Conservation (phyloP, 2,329 filamentous ascomycete genomes). For the Blastomyces gilchristii region DNA sequence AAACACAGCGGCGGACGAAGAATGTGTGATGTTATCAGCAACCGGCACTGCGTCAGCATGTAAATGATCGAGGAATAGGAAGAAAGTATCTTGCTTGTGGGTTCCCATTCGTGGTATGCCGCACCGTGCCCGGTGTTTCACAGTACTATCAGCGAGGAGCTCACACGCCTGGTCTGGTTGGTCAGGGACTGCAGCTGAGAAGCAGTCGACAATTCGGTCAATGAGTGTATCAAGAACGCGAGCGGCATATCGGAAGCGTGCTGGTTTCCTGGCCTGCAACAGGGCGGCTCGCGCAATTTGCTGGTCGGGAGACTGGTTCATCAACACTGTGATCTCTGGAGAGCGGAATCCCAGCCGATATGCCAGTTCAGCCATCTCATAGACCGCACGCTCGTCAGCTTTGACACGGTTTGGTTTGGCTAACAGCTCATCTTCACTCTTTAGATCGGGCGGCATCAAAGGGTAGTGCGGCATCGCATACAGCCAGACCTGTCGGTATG, state of each 20-base stretch:
- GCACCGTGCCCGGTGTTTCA: slow-evolving; percentile 14
- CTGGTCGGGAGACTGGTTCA: background rate
- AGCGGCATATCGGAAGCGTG: slow-evolving; percentile 16
- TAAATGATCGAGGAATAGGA: slow-evolving; percentile 18
- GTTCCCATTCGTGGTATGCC: slow-evolving; percentile 13
- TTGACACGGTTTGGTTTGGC: background rate
- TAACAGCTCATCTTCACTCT: slow-evolving; percentile 1
- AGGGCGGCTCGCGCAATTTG: background rate
- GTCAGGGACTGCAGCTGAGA: slow-evolving; percentile 15
- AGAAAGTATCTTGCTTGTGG: slow-evolving; percentile 14
- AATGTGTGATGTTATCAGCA: slow-evolving; percentile 15
- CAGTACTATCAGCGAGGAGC: slow-evolving; percentile 12
- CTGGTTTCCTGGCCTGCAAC: slow-evolving; percentile 16
- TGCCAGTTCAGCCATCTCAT: slow-evolving; percentile 4
- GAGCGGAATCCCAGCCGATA: background rate
- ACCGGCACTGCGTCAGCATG: slow-evolving; percentile 1
- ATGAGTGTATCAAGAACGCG: slow-evolving; percentile 14
- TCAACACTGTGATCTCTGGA: background rate
- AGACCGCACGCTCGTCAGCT: slow-evolving; percentile 3
- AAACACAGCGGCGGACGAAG: slow-evolving; percentile 20
- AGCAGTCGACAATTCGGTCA: slow-evolving; percentile 16
- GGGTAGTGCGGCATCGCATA: slow-evolving; percentile 6
- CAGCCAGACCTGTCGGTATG: background rate
- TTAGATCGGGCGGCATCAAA: background rate
- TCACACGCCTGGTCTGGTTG: slow-evolving; percentile 7